Conservation (phyloP, 2,329 filamentous ascomycete species). For the Fusarium zealandicum region DNA sequence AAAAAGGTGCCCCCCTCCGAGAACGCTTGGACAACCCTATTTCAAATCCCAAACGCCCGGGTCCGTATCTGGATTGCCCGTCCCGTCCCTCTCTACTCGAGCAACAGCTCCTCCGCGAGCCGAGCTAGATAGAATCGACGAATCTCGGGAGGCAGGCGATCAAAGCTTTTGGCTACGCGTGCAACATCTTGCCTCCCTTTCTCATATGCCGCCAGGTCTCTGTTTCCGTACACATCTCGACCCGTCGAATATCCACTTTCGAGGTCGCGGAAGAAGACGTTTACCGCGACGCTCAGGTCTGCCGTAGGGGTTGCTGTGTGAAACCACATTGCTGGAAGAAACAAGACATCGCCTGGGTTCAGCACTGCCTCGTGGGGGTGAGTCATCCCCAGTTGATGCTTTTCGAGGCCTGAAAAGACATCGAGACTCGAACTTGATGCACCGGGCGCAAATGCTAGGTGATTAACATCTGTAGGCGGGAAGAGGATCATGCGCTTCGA, state of each 20-base stretch:
- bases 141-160: slow-evolving; percentile 69
- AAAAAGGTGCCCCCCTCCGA: background rate
- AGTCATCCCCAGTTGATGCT: slow-evolving; percentile 53
- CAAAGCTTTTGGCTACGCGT: slow-evolving; percentile 70
- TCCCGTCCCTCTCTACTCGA: slow-evolving; percentile 14
- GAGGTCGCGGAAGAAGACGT: slow-evolving; percentile 84
- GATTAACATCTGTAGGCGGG: slow-evolving; percentile 75
- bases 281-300: slow-evolving; percentile 77
- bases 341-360: slow-evolving; percentile 76
- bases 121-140: slow-evolving; percentile 78
- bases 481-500: slow-evolving; percentile 78
- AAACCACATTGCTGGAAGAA: slow-evolving; percentile 83
- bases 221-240: slow-evolving; percentile 86
- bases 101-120: slow-evolving; percentile 70
- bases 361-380: slow-evolving; percentile 73
- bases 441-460: slow-evolving; percentile 75
- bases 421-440: slow-evolving; percentile 82
- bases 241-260: slow-evolving; percentile 73
- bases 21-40: background rate
- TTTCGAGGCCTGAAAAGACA: slow-evolving; percentile 64
- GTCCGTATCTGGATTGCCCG: background rate
- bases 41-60: background rate
- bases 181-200: slow-evolving; percentile 77
- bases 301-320: slow-evolving; percentile 73
- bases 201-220: slow-evolving; percentile 85